Percentiles rank a stretch among this genome's conserved stretches.
phyloP scores from a whole-genome alignment of 2,329 filamentous ascomycete genomes.

The Monosporascus sp. region DNA sequence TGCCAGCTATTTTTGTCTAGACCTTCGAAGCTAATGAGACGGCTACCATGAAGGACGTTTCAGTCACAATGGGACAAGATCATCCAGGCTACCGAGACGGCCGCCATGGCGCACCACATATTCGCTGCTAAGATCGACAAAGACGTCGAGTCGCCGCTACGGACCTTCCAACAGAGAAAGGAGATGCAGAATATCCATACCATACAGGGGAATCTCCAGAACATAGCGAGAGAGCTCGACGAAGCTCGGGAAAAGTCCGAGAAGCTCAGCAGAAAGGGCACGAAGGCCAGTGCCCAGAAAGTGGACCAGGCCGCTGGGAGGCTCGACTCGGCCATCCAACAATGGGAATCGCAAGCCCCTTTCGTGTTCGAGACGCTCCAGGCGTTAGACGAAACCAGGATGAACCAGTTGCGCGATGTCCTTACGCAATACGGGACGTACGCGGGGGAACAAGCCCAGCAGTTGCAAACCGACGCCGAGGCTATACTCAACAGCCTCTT shows the following conservation, averaged over 20 bases:
- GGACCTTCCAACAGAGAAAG: slow-evolving; percentile 66
- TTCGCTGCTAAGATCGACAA: slow-evolving; percentile 78
- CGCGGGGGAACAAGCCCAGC: slow-evolving; percentile 81
- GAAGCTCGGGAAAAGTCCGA: slow-evolving; percentile 79
- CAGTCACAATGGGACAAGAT: slow-evolving; percentile 87
- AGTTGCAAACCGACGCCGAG: slow-evolving; percentile 68
- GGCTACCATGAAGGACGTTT: slow-evolving; percentile 62
- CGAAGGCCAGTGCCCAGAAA: slow-evolving; percentile 70
- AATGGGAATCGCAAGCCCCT: slow-evolving; percentile 93
- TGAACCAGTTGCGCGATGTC: slow-evolving; percentile 85
- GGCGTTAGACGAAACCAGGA: slow-evolving; percentile 78
- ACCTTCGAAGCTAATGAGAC: slow-evolving; percentile 11
- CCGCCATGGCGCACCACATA: slow-evolving; percentile 77
- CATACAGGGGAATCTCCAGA: slow-evolving; percentile 73
- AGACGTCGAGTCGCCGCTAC: slow-evolving; percentile 81
- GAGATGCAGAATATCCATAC: slow-evolving; percentile 78
- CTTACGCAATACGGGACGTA: slow-evolving; percentile 92
- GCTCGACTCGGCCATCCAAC: slow-evolving; percentile 70
- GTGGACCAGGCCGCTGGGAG: slow-evolving; percentile 67
- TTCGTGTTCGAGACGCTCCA: slow-evolving; percentile 94
- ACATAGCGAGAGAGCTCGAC: slow-evolving; percentile 80
- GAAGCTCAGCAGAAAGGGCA: slow-evolving; percentile 74
- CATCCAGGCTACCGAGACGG: slow-evolving; percentile 68
- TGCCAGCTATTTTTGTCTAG: neutral
- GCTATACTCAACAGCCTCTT: slow-evolving; percentile 76